These are phyloP conservation scores for Baorangia bicolor DNA, from an alignment of 768 basidiomycete species.

Conservation along the genomic window DNA sequence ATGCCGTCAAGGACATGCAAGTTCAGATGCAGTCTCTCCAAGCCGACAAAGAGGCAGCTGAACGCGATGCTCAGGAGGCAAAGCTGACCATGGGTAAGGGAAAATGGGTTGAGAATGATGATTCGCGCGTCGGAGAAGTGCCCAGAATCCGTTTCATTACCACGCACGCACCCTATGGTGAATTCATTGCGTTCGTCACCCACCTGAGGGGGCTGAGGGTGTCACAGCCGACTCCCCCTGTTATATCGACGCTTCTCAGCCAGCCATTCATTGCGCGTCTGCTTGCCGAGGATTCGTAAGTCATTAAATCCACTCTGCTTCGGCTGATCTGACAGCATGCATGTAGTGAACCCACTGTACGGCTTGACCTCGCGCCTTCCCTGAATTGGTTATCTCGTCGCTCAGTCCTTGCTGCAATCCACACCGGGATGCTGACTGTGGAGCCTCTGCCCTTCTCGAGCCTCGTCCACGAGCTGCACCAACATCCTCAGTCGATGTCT, in stretches of 20 bases:
- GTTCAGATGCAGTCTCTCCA: slow-evolving; percentile 76
- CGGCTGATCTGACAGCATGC: slow-evolving; percentile 8
- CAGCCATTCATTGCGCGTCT: slow-evolving; percentile 79
- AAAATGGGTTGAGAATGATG: slow-evolving; percentile 56
- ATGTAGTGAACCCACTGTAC: slow-evolving; percentile 78
- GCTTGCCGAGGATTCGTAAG: slow-evolving; percentile 81
- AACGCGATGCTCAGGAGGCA: slow-evolving; percentile 51
- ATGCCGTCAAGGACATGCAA: slow-evolving; percentile 82
- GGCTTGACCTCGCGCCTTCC: slow-evolving; percentile 91
- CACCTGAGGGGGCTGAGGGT: slow-evolving; percentile 71
- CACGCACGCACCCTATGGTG: slow-evolving; percentile 74
- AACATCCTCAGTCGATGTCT: slow-evolving; percentile 44
- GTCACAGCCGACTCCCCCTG: slow-evolving; percentile 58
- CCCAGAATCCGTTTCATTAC: slow-evolving; percentile 51
- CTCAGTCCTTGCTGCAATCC: slow-evolving; percentile 79
- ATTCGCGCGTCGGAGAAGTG: slow-evolving; percentile 27
- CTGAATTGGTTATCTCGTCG: slow-evolving; percentile 93
- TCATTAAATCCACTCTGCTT: slow-evolving; percentile 22
- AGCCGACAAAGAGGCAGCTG: slow-evolving; percentile 62
- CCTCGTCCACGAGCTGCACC: slow-evolving; percentile 55
- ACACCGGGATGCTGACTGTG: slow-evolving; percentile 82
- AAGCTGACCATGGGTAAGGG: slow-evolving; percentile 60
- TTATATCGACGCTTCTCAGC: slow-evolving; percentile 69
- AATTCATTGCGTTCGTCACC: slow-evolving; percentile 73
- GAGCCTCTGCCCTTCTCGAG: slow-evolving; percentile 74